A percentile compares a stretch with the other conserved stretches of the same genome.
Evolutionary conservation across 1,284 basidiomycete genomes (phyloP).

Genomic region (Sporisorium reilianum): DNA sequence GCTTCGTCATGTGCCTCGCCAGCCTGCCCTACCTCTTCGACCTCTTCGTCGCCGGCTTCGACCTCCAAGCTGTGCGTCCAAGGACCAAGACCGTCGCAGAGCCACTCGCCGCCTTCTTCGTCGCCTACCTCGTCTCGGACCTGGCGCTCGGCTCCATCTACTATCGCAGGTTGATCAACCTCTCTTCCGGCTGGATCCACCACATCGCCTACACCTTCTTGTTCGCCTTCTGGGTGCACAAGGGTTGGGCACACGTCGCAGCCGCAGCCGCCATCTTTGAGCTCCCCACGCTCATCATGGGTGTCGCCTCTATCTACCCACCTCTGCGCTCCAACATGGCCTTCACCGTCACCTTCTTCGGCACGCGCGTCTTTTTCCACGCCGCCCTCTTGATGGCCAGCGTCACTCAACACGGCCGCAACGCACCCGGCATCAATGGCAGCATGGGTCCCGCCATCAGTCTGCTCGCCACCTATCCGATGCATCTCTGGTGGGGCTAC

Average conservation of each 20-base stretch:
- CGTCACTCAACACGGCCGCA: slow-evolving; percentile 52
- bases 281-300: slow-evolving; percentile 67
- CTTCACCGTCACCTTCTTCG: slow-evolving; percentile 65
- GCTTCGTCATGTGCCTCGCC: slow-evolving; percentile 57
- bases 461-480: slow-evolving; percentile 59
- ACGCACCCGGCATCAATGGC: slow-evolving; percentile 50
- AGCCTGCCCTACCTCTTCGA: slow-evolving; percentile 64
- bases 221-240: slow-evolving; percentile 58
- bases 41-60: slow-evolving; percentile 54
- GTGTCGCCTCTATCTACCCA: slow-evolving; percentile 61
- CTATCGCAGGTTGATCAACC: slow-evolving; percentile 66
- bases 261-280: slow-evolving; percentile 63
- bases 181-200: slow-evolving; percentile 67
- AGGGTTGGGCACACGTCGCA: slow-evolving; percentile 61
- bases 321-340: slow-evolving; percentile 65
- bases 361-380: slow-evolving; percentile 65
- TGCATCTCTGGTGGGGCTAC: slow-evolving; percentile 68
- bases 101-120: slow-evolving; percentile 61
- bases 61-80: slow-evolving; percentile 52
- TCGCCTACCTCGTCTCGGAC: slow-evolving; percentile 66
- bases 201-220: slow-evolving; percentile 64
- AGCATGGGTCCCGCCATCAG: slow-evolving; percentile 57
- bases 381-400: slow-evolving; percentile 53
- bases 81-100: slow-evolving; percentile 56
- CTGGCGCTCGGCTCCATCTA: slow-evolving; percentile 62